Conservation (phyloP, 805 yeast genomes). For the Schwanniomyces occidentalis region DNA sequence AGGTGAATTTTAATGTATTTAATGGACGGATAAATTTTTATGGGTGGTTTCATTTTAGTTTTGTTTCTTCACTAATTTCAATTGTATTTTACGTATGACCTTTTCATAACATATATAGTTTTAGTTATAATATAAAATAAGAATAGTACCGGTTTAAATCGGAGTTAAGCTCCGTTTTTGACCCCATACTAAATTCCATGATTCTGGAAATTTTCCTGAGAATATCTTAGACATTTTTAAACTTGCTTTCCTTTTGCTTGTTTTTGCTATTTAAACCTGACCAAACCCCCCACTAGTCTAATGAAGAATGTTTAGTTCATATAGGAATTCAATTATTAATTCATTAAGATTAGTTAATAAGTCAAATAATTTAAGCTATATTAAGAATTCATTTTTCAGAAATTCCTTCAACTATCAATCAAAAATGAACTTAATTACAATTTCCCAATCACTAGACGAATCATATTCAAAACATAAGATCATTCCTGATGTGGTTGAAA, state of each 20-base stretch:
- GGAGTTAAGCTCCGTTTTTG: slow-evolving; percentile 2
- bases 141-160: slow-evolving; percentile 1
- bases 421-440: slow-evolving; percentile 49
- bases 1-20: slow-evolving; percentile 5
- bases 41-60: too few relatives aligned
- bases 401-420: slow-evolving; percentile 8
- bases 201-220: background rate
- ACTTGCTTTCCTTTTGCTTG: slow-evolving; percentile 1
- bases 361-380: slow-evolving; percentile 3
- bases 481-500: slow-evolving; percentile 53
- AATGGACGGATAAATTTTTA: too few relatives aligned
- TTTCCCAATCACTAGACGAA: slow-evolving; percentile 56
- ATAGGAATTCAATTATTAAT: slow-evolving; percentile 6
- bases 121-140: too few relatives aligned
- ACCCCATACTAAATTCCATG: slow-evolving; percentile 1
- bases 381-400: slow-evolving; percentile 2
- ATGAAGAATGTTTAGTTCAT: slow-evolving; percentile 7
- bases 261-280: slow-evolving; percentile 2
- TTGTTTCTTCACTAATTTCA: too few relatives aligned
- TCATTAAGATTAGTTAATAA: slow-evolving; percentile 2
- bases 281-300: background rate
- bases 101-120: too few relatives aligned
- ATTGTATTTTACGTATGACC: too few relatives aligned
- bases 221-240: background rate
- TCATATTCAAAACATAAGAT: slow-evolving; percentile 49